Evolutionary conservation across 495 filamentous ascomycete species (phyloP), one percentile per base, ranked within the genome.

Genomic region (Talaromyces trachyspermus): DNA sequence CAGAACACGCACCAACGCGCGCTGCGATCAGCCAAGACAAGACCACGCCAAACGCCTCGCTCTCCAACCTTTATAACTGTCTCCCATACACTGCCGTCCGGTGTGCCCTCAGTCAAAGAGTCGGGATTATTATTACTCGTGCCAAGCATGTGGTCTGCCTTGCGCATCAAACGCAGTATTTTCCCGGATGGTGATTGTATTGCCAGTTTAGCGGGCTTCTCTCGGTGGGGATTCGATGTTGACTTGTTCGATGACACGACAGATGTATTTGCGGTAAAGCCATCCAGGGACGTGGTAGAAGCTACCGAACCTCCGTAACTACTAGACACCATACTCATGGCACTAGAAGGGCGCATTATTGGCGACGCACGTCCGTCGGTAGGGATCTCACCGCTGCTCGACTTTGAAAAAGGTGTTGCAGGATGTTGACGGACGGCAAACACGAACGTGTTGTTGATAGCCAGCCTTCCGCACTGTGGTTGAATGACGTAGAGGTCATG

Each of bases 1-100:
- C 85, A 91, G 71, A 95, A 99, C 18, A 99, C 92, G 66, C 94
- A 97, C 92, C 92, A 99, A 51, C 92, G 74, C 7, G 91, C 94
- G 50, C 86, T 96, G 45, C 92, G 77, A 72, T 99, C 92, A 10
- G 92, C 92, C 15, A 99, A 74, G 51, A 99, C 92, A 44, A 99
- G 65, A 1, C 88, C 94, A 49, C 92, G 79, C 92, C 92, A 98
- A 20, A 83, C 76, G 0, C 92, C 92, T 22, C 82, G 74, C 60
- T 98, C 92, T 0, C 87, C 88, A 63, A 91, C 89, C 71, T 98
- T 98, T 63, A 98, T 95, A 36, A 97, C 92, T 5, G 91, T 98
- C 68, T 98, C 92, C 94, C 94, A 98, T 0, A 84, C 77, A 37
- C 85, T 87, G 11, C 88, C 87, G 45, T 90, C 87, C 4, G 80